Percentiles rank a stretch among this genome's conserved stretches.
Conservation (phyloP, 306 rosid genomes). For the Cicer arietinum region DNA sequence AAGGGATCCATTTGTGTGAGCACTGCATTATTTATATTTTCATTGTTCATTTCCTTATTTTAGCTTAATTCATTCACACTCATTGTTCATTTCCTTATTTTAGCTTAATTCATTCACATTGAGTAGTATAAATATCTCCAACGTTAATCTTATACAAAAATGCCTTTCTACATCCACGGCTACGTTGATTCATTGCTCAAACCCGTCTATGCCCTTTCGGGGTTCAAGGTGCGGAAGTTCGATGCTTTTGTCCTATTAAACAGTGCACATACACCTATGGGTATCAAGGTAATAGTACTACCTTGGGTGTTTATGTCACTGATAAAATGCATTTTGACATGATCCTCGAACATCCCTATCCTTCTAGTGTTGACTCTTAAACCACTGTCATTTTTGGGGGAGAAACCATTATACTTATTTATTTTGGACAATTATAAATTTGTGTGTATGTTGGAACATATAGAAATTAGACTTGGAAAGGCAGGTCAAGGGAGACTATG, state of each 20-base stretch:
- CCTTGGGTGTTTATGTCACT: slow-evolving; percentile 78
- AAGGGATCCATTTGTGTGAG: too few relatives aligned
- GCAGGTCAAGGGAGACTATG: too few relatives aligned
- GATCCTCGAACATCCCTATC: slow-evolving; percentile 72
- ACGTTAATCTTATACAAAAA: too few relatives aligned
- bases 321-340: slow-evolving; percentile 79
- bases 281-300: slow-evolving; percentile 90
- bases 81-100: too few relatives aligned
- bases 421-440: background rate
- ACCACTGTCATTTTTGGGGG: slow-evolving; percentile 87
- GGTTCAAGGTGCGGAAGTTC: slow-evolving; percentile 61
- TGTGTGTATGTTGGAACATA: background rate
- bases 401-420: slow-evolving; percentile 43
- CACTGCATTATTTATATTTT: too few relatives aligned
- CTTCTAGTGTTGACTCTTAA: slow-evolving; percentile 64
- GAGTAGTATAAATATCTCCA: too few relatives aligned
- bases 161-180: slow-evolving; percentile 15
- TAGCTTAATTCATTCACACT: too few relatives aligned
- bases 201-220: slow-evolving; percentile 72
- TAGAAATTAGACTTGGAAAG: too few relatives aligned
- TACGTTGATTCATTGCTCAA: slow-evolving; percentile 68
- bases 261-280: slow-evolving; percentile 75
- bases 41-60: too few relatives aligned
- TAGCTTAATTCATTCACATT: too few relatives aligned
- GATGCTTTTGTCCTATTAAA: slow-evolving; percentile 71